Evolutionary conservation across 352 stramenopile genomes (phyloP).

Genomic region (Phytopythium kandeliae): DNA sequence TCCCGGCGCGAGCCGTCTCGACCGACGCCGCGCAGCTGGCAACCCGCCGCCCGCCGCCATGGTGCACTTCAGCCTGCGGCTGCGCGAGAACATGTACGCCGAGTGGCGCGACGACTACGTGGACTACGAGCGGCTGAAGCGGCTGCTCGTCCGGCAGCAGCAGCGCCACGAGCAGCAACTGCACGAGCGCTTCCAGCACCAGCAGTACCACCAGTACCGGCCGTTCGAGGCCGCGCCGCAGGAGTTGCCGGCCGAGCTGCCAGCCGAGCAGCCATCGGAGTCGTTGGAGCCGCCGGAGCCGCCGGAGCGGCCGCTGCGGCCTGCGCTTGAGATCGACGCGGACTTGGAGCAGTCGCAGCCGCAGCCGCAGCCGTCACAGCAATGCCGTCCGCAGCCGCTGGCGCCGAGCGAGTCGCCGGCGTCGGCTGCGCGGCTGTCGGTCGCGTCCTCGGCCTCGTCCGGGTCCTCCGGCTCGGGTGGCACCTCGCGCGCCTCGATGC

Average conservation of each 20-base stretch:
- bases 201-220: slow-evolving; percentile 6
- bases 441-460: slow-evolving; percentile 1
- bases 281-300: slow-evolving; percentile 4
- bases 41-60: slow-evolving; percentile 15
- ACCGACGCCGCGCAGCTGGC: too few relatives aligned
- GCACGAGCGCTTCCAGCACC: slow-evolving; percentile 4
- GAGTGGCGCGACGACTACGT: slow-evolving; percentile 88
- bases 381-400: slow-evolving; percentile 22
- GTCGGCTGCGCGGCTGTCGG: background rate
- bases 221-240: slow-evolving; percentile 9
- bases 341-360: slow-evolving; percentile 12
- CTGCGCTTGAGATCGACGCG: slow-evolving; percentile 1
- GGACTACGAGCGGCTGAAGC: slow-evolving; percentile 88
- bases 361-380: slow-evolving; percentile 20
- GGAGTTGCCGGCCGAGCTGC: slow-evolving; percentile 9
- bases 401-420: slow-evolving; percentile 9
- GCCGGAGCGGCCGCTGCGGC: slow-evolving; percentile 16
- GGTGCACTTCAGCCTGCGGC: slow-evolving; percentile 71
- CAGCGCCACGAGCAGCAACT: slow-evolving; percentile 31
- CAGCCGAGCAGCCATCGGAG: slow-evolving; percentile 10
- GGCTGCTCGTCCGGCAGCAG: slow-evolving; percentile 59
- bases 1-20: too few relatives aligned
- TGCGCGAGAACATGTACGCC: slow-evolving; percentile 80
- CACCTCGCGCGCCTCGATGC: slow-evolving; percentile 5
- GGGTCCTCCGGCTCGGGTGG: slow-evolving; percentile 1